Conservation (phyloP, 106 monocot species). For the Triglochin maritima region DNA sequence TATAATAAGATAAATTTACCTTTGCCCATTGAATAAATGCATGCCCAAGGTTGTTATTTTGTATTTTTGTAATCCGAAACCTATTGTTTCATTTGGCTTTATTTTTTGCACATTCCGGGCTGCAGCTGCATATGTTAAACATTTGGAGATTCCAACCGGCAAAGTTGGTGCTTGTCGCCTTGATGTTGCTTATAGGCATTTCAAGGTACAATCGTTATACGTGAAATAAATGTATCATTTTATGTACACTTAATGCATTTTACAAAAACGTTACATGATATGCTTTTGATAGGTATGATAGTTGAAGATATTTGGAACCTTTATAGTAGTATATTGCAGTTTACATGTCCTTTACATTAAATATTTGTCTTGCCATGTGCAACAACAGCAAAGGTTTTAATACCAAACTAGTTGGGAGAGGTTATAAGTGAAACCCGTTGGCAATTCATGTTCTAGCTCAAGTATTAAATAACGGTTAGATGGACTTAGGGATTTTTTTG, state of each 20-base stretch:
- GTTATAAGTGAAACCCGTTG: too few species aligned
- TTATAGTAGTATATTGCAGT: too few species aligned
- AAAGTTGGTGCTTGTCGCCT: conserved; percentile 95
- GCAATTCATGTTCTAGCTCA: too few species aligned
- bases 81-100: background rate
- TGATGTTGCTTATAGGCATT: conserved; percentile 88
- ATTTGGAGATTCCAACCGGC: conserved; percentile 69
- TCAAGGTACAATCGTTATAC: conserved; percentile 46
- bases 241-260: background rate
- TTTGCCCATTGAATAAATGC: background rate
- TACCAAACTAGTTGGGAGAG: background rate
- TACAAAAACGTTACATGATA: background rate
- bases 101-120: conserved; percentile 5
- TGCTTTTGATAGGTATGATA: background rate
- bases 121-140: conserved; percentile 75
- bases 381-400: background rate
- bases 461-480: too few species aligned
- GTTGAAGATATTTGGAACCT: background rate
- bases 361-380: background rate
- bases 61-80: background rate
- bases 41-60: background rate
- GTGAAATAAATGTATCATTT: background rate
- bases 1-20: too few species aligned
- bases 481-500: too few species aligned
- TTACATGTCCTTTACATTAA: background rate